Evolutionary conservation across 768 basidiomycete species (phyloP).

Genomic region (Boletus subcaerulescens): DNA sequence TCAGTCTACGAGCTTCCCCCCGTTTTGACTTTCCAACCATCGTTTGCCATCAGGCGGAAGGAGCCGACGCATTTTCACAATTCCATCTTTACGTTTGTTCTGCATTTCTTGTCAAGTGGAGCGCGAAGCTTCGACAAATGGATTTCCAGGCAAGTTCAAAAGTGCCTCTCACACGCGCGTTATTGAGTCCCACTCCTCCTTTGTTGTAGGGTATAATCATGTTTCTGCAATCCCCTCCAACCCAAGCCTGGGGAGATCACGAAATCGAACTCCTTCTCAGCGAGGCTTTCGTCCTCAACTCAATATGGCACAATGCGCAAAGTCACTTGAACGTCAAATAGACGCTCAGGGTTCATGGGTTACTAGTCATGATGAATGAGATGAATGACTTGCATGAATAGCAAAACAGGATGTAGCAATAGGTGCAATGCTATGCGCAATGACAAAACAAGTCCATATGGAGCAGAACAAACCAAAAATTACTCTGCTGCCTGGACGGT

Average conservation of each 20-base stretch:
- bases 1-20: constrained; percentile 37
- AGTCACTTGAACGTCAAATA: constrained; percentile 73
- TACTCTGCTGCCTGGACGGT: constrained; percentile 34
- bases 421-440: constrained; percentile 22
- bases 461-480: neutral
- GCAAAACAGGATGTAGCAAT: constrained; percentile 24
- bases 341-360: neutral
- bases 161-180: neutral
- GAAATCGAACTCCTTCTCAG: constrained; percentile 94
- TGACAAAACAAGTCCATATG: neutral
- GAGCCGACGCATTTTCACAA: constrained; percentile 96
- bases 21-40: neutral
- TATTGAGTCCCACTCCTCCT: constrained; percentile 1
- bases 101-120: constrained; percentile 95
- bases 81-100: constrained; percentile 99
- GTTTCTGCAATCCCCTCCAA: constrained; percentile 92
- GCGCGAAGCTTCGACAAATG: constrained; percentile 89
- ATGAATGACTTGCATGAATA: constrained; percentile 5
- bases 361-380: neutral
- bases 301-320: constrained; percentile 90
- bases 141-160: constrained; percentile 83
- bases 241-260: constrained; percentile 92
- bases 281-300: constrained; percentile 92
- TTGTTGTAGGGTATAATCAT: constrained; percentile 87
- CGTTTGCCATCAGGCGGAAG: constrained; percentile 72